phyloP scores from a whole-genome alignment of 176 grass and related monocot genomes.

The Tillandsia leiboldiana region DNA sequence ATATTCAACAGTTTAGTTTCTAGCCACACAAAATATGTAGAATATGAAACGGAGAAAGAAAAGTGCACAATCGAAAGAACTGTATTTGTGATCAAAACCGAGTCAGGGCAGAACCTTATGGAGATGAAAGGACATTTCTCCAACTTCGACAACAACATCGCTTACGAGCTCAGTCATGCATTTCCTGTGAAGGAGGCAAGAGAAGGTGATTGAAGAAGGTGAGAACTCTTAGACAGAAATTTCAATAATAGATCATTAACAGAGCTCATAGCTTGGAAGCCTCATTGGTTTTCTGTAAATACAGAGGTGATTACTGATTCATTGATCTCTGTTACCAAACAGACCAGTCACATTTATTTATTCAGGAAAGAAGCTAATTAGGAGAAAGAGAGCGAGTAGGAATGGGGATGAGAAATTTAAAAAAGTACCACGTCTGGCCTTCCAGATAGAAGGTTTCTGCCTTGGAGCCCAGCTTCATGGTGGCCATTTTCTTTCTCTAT shows the following conservation, averaged over 20 bases:
- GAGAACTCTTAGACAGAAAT: not conserved
- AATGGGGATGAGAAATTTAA: not conserved
- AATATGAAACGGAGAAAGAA: not conserved
- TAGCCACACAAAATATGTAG: not conserved
- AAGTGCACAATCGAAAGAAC: not conserved
- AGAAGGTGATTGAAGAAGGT: not conserved
- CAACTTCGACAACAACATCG: slow-evolving; percentile 52
- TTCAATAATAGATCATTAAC: not conserved
- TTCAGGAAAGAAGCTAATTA: not conserved
- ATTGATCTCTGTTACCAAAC: not conserved
- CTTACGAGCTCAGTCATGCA: slow-evolving; percentile 52
- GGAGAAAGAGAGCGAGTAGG: not conserved
- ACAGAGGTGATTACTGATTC: not conserved
- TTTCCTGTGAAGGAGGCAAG: slow-evolving; percentile 33
- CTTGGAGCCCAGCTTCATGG: slow-evolving; percentile 64
- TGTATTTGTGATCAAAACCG: not conserved
- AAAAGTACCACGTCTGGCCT: slow-evolving; percentile 53
- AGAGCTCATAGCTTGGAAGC: not conserved
- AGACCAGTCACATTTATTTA: not conserved
- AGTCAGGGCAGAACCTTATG: slow-evolving; percentile 40
- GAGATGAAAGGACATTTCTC: slow-evolving; percentile 59
- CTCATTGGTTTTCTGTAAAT: no score
- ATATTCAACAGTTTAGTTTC: not conserved
- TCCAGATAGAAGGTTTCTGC: slow-evolving; percentile 44
- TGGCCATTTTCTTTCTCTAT: slow-evolving; percentile 27